Evolutionary conservation across 306 rosid species (phyloP), one percentile per base, ranked within the genome.

Genomic region (Lathyrus sativus): DNA sequence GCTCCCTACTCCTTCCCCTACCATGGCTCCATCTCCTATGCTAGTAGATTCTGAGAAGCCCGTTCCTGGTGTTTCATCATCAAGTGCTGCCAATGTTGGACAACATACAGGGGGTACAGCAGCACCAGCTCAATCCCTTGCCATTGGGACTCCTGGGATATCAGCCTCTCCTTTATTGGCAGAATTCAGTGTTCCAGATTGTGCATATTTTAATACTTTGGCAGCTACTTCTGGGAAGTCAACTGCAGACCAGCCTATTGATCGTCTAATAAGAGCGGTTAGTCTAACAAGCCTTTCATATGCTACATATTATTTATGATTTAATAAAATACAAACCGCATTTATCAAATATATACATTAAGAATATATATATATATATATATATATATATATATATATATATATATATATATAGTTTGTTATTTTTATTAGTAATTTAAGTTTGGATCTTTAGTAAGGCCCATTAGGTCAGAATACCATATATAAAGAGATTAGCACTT

Each of bases 111-210:
- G 81, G 58, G 67, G 49, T 59, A 73, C 73, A 9, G 81, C 74
- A 39, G 82, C 84, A 58, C 89, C 87, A 51, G 91, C 87, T 55
- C 96, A 80, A 55, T 93, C 99, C 74, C 96, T 88, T 78, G 91
- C 99, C 63, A 86, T 93, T 48, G 99, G 96, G 48, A 93, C 99
- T 59, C 99, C 99, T 48, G 97, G 99, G 76, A 93, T 93, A 67
- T 90, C 98, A 70, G 95, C 99, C 61, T 93, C 99, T 67, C 99
- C 99, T 74, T 81, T 93, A 82, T 86, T 93, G 48, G 98, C 93
- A 29, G 99, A 93, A 81, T 86, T 77, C 80, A 90, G 84, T 43
- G 80, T 86, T 76, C 79, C 85, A 28, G 96, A 90, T 62, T 87
- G 84, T 61, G 56, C 73, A 45, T 83, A 78, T 74, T 85, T 71